Percentiles rank a stretch among this genome's conserved stretches.
Conservation (phyloP, 1,284 basidiomycete species). For the Ganoderma resinaceum region DNA sequence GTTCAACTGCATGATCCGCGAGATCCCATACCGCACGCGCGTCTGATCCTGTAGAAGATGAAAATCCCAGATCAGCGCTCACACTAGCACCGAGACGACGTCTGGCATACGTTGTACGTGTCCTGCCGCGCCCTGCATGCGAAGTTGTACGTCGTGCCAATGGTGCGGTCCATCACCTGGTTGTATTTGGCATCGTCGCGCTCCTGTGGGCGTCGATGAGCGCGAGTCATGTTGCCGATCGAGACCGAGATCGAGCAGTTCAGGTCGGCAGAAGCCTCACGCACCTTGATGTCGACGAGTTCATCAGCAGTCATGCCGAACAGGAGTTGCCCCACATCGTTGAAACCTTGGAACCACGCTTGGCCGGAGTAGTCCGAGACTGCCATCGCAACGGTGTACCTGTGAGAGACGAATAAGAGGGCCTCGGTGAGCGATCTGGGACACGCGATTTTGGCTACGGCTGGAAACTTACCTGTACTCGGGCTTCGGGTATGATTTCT, state of each 20-base stretch:
- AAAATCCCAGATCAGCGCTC: constrained; percentile 5
- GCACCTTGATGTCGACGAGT: constrained; percentile 74
- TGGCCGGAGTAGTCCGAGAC: constrained; percentile 91
- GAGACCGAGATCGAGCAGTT: neutral
- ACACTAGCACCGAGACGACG: neutral
- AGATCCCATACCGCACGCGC: constrained; percentile 85
- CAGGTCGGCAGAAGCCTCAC: constrained; percentile 26
- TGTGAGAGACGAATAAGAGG: constrained; percentile 39
- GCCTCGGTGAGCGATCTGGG: neutral
- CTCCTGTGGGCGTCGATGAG: constrained; percentile 52
- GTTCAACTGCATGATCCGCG: constrained; percentile 70
- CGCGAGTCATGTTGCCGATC: neutral
- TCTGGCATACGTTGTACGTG: constrained; percentile 74
- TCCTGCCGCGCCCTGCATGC: constrained; percentile 90
- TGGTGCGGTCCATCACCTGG: constrained; percentile 68
- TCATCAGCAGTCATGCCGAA: constrained; percentile 88
- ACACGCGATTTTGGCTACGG: neutral
- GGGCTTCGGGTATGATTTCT: constrained; percentile 75
- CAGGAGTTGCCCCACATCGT: constrained; percentile 85
- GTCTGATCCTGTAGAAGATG: constrained; percentile 64
- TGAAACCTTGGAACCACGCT: constrained; percentile 95
- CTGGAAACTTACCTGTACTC: constrained; percentile 74
- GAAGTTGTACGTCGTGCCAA: constrained; percentile 83
- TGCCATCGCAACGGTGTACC: constrained; percentile 91
- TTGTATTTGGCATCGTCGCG: constrained; percentile 72